phyloP scores from a whole-genome alignment of 75 land plant species.

The Pinus albicaulis region DNA sequence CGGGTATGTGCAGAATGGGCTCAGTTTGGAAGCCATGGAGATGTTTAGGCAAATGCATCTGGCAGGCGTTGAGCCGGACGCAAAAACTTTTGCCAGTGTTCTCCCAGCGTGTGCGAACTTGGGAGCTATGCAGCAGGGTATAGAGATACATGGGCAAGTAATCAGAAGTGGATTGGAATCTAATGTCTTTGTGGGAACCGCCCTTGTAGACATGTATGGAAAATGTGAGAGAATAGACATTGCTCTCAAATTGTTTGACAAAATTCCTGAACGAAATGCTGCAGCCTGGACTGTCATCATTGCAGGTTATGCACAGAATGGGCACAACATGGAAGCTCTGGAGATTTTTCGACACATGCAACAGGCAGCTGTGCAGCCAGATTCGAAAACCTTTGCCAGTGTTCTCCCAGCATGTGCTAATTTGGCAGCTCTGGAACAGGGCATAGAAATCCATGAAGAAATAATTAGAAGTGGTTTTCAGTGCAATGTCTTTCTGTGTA shows the following conservation, averaged over 20 bases:
- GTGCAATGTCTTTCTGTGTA: slow-evolving; percentile 27
- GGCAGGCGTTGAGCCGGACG: slow-evolving; percentile 27
- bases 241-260: slow-evolving; percentile 32
- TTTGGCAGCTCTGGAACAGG: slow-evolving; percentile 33
- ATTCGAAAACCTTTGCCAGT: slow-evolving; percentile 37
- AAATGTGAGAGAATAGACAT: slow-evolving; percentile 33
- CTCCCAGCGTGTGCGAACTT: slow-evolving; percentile 38
- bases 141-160: slow-evolving; percentile 27
- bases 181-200: slow-evolving; percentile 27
- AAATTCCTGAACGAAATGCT: slow-evolving; percentile 25
- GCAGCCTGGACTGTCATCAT: slow-evolving; percentile 57
- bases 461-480: slow-evolving; percentile 22
- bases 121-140: slow-evolving; percentile 19
- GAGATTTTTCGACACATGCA: slow-evolving; percentile 13
- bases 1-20: slow-evolving; percentile 51
- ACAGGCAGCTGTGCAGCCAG: slow-evolving; percentile 22
- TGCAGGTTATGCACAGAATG: slow-evolving; percentile 28
- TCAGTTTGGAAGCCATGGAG: slow-evolving; percentile 25
- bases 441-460: slow-evolving; percentile 37
- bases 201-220: slow-evolving; percentile 63
- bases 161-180: slow-evolving; percentile 34
- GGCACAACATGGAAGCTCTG: slow-evolving; percentile 10
- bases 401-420: slow-evolving; percentile 41
- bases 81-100: slow-evolving; percentile 49
- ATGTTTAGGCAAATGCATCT: slow-evolving; percentile 27